Percentiles rank a stretch among this genome's conserved stretches.
Conservation (phyloP, 441 rosid species). For the Syzygium syzygioides region DNA sequence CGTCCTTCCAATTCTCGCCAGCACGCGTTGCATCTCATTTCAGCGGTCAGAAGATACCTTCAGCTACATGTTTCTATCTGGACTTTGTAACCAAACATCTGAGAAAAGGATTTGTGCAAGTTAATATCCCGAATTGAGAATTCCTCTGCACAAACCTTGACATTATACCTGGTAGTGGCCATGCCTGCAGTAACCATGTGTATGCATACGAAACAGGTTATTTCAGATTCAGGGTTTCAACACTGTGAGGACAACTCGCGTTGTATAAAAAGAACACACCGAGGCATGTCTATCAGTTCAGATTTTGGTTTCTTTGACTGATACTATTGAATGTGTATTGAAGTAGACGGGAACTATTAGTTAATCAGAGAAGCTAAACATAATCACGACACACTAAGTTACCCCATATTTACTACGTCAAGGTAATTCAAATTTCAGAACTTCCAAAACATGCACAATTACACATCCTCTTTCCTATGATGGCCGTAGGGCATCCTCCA, state of each 20-base stretch:
- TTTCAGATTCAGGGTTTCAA: background rate
- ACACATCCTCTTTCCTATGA: background rate
- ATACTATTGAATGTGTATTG: background rate
- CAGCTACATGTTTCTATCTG: constrained; percentile 15
- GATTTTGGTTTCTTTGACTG: background rate
- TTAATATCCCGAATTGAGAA: background rate
- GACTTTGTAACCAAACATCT: constrained; percentile 6
- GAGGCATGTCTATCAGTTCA: background rate
- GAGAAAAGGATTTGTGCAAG: background rate
- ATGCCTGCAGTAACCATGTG: background rate
- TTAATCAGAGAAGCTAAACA: background rate
- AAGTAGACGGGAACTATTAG: background rate
- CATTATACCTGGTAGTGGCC: background rate
- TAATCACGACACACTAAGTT: background rate
- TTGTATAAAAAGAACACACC: background rate
- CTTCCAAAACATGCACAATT: background rate
- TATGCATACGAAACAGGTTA: background rate
- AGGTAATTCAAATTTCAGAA: background rate
- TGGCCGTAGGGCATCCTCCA: background rate
- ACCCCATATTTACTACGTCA: background rate
- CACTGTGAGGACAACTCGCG: background rate
- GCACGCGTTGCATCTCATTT: constrained; percentile 96
- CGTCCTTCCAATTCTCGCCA: constrained; percentile 96
- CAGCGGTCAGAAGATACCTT: constrained; percentile 17
- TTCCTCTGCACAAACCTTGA: background rate